Evolutionary conservation across 495 filamentous ascomycete species (phyloP).

Genomic region (Hypoxylon trugodes): DNA sequence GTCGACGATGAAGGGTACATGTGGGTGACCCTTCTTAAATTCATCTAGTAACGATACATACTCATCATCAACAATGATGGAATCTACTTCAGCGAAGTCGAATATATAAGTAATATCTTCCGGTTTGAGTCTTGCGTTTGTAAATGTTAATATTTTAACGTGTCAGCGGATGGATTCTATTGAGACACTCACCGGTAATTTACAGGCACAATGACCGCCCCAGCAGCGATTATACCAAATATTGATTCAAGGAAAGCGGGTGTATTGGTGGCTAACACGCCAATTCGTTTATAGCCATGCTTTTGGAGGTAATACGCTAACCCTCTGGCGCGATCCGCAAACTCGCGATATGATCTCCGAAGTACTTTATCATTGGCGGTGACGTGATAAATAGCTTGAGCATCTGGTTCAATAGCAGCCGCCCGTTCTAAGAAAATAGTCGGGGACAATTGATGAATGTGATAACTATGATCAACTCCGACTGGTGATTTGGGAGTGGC

Average conservation of each 20-base stretch:
- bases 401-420: slow-evolving; percentile 88
- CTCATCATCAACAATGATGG: slow-evolving; percentile 88
- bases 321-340: slow-evolving; percentile 84
- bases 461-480: slow-evolving; percentile 59
- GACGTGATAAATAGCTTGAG: slow-evolving; percentile 85
- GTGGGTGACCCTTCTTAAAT: slow-evolving; percentile 66
- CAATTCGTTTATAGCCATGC: slow-evolving; percentile 72
- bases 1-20: slow-evolving; percentile 78
- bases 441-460: slow-evolving; percentile 84
- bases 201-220: slow-evolving; percentile 81
- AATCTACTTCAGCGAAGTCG: slow-evolving; percentile 80
- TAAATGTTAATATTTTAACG: not conserved
- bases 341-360: slow-evolving; percentile 77
- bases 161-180: not conserved
- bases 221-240: slow-evolving; percentile 87
- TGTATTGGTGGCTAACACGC: slow-evolving; percentile 89
- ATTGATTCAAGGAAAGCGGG: slow-evolving; percentile 92
- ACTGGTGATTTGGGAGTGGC: slow-evolving; percentile 46
- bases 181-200: slow-evolving; percentile 68
- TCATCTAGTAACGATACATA: slow-evolving; percentile 72
- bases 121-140: slow-evolving; percentile 68
- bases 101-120: slow-evolving; percentile 94
- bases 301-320: slow-evolving; percentile 86
- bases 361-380: slow-evolving; percentile 79
- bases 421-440: slow-evolving; percentile 91